Evolutionary conservation across 2,329 filamentous ascomycete species (phyloP).

Genomic region (Cytospora leucostoma): DNA sequence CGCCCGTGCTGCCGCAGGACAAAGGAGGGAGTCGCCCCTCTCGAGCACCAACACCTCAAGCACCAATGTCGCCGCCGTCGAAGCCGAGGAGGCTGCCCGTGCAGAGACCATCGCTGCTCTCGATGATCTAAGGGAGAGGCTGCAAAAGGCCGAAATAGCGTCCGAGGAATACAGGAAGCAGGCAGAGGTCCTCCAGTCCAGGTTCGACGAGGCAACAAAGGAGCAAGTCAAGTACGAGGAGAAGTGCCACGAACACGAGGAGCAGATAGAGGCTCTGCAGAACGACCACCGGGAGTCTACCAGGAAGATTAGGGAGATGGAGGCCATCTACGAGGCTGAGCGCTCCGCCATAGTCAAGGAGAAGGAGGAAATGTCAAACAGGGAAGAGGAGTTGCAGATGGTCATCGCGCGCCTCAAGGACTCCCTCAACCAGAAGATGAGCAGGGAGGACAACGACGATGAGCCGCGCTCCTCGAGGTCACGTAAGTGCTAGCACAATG

Average conservation of each 20-base stretch:
- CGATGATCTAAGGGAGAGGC: conserved; percentile 80
- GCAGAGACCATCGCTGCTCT: conserved; percentile 78
- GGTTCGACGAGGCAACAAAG: conserved; percentile 79
- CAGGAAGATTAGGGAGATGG: conserved; percentile 85
- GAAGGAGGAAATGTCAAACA: conserved; percentile 81
- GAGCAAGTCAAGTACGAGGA: conserved; percentile 90
- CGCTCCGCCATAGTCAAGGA: conserved; percentile 84
- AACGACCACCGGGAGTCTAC: conserved; percentile 84
- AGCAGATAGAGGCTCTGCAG: conserved; percentile 76
- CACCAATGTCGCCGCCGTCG: conserved; percentile 46
- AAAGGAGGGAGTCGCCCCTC: conserved; percentile 56
- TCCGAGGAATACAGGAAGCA: conserved; percentile 84
- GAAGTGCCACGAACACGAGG: conserved; percentile 80
- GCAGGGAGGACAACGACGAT: conserved; percentile 58
- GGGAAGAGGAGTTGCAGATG: conserved; percentile 87
- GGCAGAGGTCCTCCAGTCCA: conserved; percentile 77
- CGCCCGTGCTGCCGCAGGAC: conserved; percentile 68
- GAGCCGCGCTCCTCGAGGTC: conserved; percentile 59
- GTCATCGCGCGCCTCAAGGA: conserved; percentile 93
- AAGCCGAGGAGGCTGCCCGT: conserved; percentile 70
- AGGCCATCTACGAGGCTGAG: conserved; percentile 90
- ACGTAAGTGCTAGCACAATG: conserved; percentile 45
- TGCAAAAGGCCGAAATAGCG: conserved; percentile 76
- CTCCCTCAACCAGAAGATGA: conserved; percentile 74
- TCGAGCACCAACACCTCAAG: conserved; percentile 37